Evolutionary conservation across 768 basidiomycete species (phyloP).

Genomic region (Kwoniella sp.): DNA sequence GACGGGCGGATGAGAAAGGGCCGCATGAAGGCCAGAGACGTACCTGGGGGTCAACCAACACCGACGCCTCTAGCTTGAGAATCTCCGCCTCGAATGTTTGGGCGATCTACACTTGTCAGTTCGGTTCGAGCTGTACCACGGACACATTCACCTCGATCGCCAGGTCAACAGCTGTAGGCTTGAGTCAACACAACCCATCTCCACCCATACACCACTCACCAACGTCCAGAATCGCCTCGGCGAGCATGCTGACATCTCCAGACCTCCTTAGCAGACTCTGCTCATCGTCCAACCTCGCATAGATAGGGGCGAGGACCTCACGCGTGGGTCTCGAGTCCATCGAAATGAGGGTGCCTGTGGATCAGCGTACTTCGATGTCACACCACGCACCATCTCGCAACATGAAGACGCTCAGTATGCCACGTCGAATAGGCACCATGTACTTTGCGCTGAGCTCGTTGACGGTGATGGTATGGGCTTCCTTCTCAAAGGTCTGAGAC

Average conservation of each 20-base stretch:
- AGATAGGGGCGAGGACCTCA: conserved; percentile 45
- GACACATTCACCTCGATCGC: conserved; percentile 33
- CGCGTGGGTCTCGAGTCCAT: conserved; percentile 25
- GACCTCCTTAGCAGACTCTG: conserved; percentile 42
- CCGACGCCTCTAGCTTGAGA: conserved; percentile 48
- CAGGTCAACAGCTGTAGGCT: conserved; percentile 40
- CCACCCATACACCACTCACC: conserved; percentile 39
- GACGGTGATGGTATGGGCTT: conserved; percentile 44
- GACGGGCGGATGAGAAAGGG: not conserved
- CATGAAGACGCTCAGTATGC: conserved; percentile 46
- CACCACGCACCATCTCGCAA: conserved; percentile 42
- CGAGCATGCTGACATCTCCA: conserved; percentile 48
- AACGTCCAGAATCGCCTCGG: conserved; percentile 45
- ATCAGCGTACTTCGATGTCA: not conserved
- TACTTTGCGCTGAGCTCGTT: conserved; percentile 47
- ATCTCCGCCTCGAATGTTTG: conserved; percentile 49
- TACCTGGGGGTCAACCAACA: conserved; percentile 44
- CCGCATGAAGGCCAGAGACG: not conserved
- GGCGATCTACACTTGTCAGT: conserved; percentile 26
- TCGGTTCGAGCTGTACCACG: not conserved
- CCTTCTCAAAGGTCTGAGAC: conserved; percentile 25
- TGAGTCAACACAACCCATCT: not conserved
- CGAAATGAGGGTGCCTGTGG: conserved; percentile 45
- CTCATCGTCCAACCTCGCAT: conserved; percentile 42
- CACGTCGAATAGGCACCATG: conserved; percentile 47